Base-by-base conservation (phyloP, 2,329 filamentous ascomycete genomes). In the Didymella segeticola region DNA sequence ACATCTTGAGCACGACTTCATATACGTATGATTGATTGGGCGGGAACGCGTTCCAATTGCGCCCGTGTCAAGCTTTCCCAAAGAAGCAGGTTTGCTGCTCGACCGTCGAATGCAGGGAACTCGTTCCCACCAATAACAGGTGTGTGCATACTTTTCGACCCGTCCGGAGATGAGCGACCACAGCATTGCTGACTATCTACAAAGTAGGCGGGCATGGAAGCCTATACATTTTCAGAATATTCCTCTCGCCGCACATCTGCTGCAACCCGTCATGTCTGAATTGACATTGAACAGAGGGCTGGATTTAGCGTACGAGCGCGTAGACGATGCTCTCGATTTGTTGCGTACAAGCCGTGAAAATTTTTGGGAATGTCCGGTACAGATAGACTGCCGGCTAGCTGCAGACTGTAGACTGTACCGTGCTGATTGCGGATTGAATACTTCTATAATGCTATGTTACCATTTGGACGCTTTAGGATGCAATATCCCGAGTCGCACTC, bases 101-200 rank as follows among this genome's bases (percentile, higher is more conserved):
- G 39, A 41, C 51, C 43, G 29, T 54, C 41, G 51, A 54, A 49
- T 27, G 30, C 41, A 39, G 22, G 39, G 34, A n/a, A 31, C 29
- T 29, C 39, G 45, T 45, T 54, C 51, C 51, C 51, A 54, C 51
- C 51, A 54, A 54, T 54, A 54, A 54, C 49, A 23, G 20, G 20
- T 23, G 34, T 37, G 19, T 37, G 34, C 34, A 37, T 11, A 12
- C n/a, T 8, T 37, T n/a, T n/a, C 34, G 34, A 37, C 20, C 19
- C 33, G 33, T 36, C 34, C 34, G 20, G 34, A 37, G 34, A 37
- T 37, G 34, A 37, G 34, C 34, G 20, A 37, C 34, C 34, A 37
- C 20, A 15, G 12, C 17, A 19, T 37, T 20, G 34, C 10, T 26
- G 25, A 5, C 25, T 5, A 26, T 26, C 10, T 26, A 26, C n/a